Evolutionary conservation across 108 stramenopile species (phyloP), one percentile per base, ranked within the genome.

Genomic region (Ochromonas danica): DNA sequence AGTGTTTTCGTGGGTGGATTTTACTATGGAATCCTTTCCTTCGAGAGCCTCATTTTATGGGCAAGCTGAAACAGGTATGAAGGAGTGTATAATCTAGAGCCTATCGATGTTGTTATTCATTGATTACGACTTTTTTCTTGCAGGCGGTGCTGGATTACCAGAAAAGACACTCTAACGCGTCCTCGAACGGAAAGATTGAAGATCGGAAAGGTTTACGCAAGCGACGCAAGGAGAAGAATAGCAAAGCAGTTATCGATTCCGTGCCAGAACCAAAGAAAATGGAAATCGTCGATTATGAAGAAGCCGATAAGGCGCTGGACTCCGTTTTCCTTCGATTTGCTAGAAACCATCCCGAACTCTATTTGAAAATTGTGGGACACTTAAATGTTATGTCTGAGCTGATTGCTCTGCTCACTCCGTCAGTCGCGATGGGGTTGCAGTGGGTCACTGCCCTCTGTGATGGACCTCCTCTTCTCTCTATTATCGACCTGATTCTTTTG

Each of bases 391-490:
- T 75, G 31, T 35, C 72, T 41, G 72, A 75, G 40, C 40, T 75
- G 10, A 33, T 75, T 45, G 72, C 72, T 28, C 3, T 75, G 72
- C 25, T 75, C 3, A 75, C 72, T 75, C 72, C 72, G 3, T 3
- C 31, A 14, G 40, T 75, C 31, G 72, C 72, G 6, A 33, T 75
- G 51, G 72, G 72, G 3, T 10, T 75, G 6, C 72, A 75, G 25
- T 75, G 72, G 72, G 72, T 75, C 72, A 75, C 72, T 27, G 72
- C 72, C 17, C 72, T 75, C 6, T 75, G 72, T 33, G n/a, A 45
- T 28, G 72, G 72, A 75, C 72, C 72, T 45, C 27, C 72, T 27
- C 10, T 75, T 6, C 25, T 35, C 22, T 3, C 72, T 6, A 36
- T 75, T 6, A 75, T 75, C 14, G 72, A 60, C 6, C 40, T 75